phyloP scores from a whole-genome alignment of 176 grass and related monocot species.

The Aegilops sharonensis region DNA sequence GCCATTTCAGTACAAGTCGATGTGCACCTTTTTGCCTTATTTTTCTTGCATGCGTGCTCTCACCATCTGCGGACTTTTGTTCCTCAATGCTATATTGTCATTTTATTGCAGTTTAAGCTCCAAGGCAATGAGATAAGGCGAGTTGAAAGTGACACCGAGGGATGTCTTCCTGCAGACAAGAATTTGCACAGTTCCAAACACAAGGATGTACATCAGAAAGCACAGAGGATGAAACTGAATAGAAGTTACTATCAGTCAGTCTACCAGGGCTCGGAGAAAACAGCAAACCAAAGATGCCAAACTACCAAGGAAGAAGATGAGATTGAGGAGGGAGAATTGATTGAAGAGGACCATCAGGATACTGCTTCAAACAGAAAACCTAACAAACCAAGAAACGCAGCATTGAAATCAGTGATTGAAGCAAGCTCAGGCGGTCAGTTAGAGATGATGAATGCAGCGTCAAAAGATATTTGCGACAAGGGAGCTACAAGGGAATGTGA shows the following conservation, averaged over 20 bases:
- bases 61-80: constrained; percentile 22
- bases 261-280: constrained; percentile 26
- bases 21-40: background rate
- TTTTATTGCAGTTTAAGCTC: constrained; percentile 55
- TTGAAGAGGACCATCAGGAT: constrained; percentile 34
- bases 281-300: constrained; percentile 4
- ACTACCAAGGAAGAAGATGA: constrained; percentile 32
- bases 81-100: constrained; percentile 44
- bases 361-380: constrained; percentile 22
- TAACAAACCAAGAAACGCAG: constrained; percentile 26
- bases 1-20: constrained; percentile 18
- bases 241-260: background rate
- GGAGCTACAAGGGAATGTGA: constrained; percentile 32
- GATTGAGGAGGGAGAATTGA: constrained; percentile 71
- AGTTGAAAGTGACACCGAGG: constrained; percentile 21
- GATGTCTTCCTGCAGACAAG: constrained; percentile 16
- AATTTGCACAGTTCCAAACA: constrained; percentile 21
- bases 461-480: constrained; percentile 29
- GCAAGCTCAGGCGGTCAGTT: constrained; percentile 11
- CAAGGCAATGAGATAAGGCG: constrained; percentile 38
- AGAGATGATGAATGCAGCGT: background rate
- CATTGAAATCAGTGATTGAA: constrained; percentile 42
- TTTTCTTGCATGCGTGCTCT: background rate
- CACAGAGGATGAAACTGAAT: background rate
- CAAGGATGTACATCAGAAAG: constrained; percentile 14